phyloP scores from a whole-genome alignment of 257 asterid genomes.

The Oldenlandia corymbosa region DNA sequence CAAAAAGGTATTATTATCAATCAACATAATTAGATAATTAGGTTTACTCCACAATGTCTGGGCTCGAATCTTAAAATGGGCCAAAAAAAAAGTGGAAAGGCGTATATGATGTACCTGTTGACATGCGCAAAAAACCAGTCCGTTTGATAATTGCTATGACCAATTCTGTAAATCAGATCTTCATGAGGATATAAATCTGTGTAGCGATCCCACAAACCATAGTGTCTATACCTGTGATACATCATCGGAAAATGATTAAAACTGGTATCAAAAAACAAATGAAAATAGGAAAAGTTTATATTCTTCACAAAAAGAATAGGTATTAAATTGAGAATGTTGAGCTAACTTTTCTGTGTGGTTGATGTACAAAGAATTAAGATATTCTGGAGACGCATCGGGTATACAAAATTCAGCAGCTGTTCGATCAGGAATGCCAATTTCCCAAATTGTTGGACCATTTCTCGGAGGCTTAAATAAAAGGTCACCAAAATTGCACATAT shows the following conservation, averaged over 20 bases:
- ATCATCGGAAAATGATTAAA: neutral
- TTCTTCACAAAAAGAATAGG: neutral
- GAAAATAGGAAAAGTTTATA: neutral
- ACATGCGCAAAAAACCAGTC: slow-evolving; percentile 47
- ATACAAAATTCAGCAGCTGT: slow-evolving; percentile 29
- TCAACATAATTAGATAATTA: no score
- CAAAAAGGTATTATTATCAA: no score
- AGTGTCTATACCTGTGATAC: slow-evolving; percentile 23
- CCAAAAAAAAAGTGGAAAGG: no score
- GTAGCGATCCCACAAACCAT: slow-evolving; percentile 35
- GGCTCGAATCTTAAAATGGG: no score
- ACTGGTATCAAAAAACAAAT: no score
- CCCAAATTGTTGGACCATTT: slow-evolving; percentile 36
- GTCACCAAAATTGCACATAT: slow-evolving; percentile 13
- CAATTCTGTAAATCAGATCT: slow-evolving; percentile 26
- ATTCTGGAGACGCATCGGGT: slow-evolving; percentile 24
- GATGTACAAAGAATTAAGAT: slow-evolving; percentile 13
- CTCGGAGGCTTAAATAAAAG: slow-evolving; percentile 29
- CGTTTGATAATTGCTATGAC: slow-evolving; percentile 22
- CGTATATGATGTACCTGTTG: no score
- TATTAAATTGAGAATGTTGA: no score
- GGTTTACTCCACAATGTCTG: no score
- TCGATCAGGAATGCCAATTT: slow-evolving; percentile 39
- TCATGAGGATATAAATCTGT: slow-evolving; percentile 28
- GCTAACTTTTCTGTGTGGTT: slow-evolving; percentile 13